Evolutionary conservation across 371 early-diverging fungal species (phyloP).

Genomic region (Fennellomyces sp.): DNA sequence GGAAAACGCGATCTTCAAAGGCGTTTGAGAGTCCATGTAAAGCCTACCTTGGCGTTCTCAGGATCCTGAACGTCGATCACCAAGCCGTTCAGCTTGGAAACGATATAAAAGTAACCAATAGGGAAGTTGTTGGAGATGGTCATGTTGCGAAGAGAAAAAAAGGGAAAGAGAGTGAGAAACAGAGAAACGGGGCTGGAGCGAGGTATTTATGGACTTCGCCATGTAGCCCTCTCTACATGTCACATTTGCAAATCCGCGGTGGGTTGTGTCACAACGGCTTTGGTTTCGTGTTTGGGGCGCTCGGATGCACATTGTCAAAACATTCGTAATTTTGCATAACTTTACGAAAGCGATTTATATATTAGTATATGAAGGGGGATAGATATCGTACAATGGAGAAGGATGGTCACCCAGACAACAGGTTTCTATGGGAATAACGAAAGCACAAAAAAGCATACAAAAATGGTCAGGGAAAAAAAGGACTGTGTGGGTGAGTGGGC

Average conservation of each 20-base stretch:
- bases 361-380: not conserved
- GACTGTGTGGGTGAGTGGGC: not conserved
- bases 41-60: conserved; percentile 22
- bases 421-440: not conserved
- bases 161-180: conserved; percentile 5
- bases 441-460: not conserved
- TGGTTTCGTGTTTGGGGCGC: not conserved
- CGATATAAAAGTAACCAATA: conserved; percentile 28
- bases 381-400: not conserved
- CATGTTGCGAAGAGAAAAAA: conserved; percentile 19
- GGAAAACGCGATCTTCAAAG: not conserved
- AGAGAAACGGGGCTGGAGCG: not conserved
- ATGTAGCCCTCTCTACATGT: not conserved
- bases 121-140: conserved; percentile 27
- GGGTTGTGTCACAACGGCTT: not conserved
- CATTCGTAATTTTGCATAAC: too few relatives aligned
- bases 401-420: not conserved
- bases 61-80: conserved; percentile 28
- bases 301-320: not conserved
- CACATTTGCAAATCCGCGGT: not conserved
- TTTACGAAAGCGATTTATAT: too few relatives aligned
- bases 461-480: not conserved
- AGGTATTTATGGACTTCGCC: not conserved
- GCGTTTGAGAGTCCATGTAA: not conserved
- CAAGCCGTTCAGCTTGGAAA: conserved; percentile 22